Evolutionary conservation across 208 protist species (phyloP).

Genomic region (Trypanosoma conorhini): DNA sequence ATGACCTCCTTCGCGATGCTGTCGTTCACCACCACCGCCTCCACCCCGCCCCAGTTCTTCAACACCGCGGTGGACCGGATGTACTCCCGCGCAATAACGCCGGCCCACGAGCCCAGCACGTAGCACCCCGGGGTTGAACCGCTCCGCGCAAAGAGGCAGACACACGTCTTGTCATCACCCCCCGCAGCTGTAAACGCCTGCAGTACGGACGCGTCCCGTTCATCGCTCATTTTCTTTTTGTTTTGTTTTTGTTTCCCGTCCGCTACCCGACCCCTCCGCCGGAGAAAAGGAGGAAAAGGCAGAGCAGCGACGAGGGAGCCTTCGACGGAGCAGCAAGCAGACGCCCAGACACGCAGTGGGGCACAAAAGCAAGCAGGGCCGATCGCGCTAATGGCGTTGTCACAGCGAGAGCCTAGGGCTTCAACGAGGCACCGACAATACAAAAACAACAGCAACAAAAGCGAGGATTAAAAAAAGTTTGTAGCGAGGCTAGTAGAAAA

Average conservation of each 20-base stretch:
- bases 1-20: slow-evolving; percentile 82
- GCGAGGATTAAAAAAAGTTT: not conserved
- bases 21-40: slow-evolving; percentile 83
- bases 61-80: slow-evolving; percentile 85
- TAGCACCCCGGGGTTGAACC: slow-evolving; percentile 59
- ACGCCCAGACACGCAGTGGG: not conserved
- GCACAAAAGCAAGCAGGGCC: not conserved
- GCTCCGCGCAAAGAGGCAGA: slow-evolving; percentile 76
- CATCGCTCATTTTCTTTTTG: slow-evolving; percentile 59
- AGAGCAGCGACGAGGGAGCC: not conserved
- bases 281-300: not conserved
- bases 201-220: slow-evolving; percentile 62
- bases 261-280: not conserved
- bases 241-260: not conserved
- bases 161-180: slow-evolving; percentile 59
- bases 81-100: slow-evolving; percentile 75
- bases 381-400: not conserved
- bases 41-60: slow-evolving; percentile 68
- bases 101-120: slow-evolving; percentile 82
- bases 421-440: not conserved
- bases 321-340: not conserved
- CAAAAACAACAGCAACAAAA: not conserved
- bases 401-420: not conserved
- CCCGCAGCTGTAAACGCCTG: slow-evolving; percentile 63
- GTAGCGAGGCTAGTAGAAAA: not conserved